Evolutionary conservation across 805 yeast species (phyloP).

Genomic region (Zygosaccharomyces pseudorouxii): DNA sequence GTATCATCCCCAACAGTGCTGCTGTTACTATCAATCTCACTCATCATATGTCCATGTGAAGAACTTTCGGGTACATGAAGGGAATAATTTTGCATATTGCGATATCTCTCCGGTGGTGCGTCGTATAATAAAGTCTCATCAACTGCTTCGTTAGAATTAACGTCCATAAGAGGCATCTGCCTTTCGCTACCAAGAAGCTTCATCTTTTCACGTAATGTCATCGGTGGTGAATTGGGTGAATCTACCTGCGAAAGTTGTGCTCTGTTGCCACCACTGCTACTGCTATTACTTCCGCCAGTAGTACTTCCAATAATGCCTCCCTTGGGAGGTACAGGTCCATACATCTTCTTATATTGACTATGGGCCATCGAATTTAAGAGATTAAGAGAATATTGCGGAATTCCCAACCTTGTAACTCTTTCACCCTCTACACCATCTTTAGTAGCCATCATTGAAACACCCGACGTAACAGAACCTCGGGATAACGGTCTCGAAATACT

Average conservation of each 20-base stretch:
- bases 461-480: constrained; percentile 58
- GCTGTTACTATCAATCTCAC: constrained; percentile 26
- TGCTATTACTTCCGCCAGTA: not conserved
- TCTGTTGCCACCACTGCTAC: not conserved
- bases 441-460: constrained; percentile 68
- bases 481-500: constrained; percentile 54
- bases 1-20: constrained; percentile 32
- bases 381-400: constrained; percentile 38
- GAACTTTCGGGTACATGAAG: constrained; percentile 5
- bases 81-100: constrained; percentile 3
- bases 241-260: constrained; percentile 11
- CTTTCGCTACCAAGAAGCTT: constrained; percentile 37
- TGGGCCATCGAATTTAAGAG: constrained; percentile 36
- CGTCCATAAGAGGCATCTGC: constrained; percentile 5
- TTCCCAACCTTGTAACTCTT: constrained; percentile 43
- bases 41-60: constrained; percentile 2
- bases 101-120: constrained; percentile 2
- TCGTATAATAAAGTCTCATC: constrained; percentile 8
- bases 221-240: constrained; percentile 36
- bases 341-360: constrained; percentile 13
- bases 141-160: constrained; percentile 7
- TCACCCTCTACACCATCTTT: constrained; percentile 72
- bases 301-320: not conserved
- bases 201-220: constrained; percentile 44
- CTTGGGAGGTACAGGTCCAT: constrained; percentile 7